Conservation (phyloP, 305 asterid genomes). For the Solanum chacoense region DNA sequence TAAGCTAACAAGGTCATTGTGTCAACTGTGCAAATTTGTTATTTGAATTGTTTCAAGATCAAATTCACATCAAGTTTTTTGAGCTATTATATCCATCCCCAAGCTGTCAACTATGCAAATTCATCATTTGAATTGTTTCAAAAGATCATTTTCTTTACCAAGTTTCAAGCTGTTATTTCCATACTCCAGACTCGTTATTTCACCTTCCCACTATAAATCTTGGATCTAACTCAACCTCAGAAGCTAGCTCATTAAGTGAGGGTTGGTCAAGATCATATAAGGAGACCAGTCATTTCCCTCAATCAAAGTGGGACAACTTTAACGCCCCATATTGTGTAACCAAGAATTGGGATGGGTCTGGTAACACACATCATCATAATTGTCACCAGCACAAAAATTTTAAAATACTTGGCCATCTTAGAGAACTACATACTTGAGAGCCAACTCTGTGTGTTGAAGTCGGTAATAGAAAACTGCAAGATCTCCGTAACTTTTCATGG, state of each 20-base stretch:
- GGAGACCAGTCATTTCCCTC: background rate
- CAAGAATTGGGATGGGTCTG: background rate
- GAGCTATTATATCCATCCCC: background rate
- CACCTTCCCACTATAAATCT: background rate
- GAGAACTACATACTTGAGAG: conserved; percentile 67
- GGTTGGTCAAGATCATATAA: background rate
- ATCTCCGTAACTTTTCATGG: conserved; percentile 97
- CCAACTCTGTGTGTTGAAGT: conserved; percentile 94
- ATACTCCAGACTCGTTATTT: background rate
- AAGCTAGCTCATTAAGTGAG: background rate
- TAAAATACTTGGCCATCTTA: conserved; percentile 4
- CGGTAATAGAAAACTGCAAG: conserved; percentile 98
- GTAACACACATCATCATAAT: background rate
- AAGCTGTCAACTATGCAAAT: background rate
- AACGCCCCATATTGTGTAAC: background rate
- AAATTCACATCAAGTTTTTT: background rate
- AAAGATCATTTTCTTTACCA: background rate
- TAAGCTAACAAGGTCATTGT: background rate
- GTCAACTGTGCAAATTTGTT: background rate
- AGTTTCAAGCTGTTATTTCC: background rate
- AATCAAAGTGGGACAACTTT: background rate
- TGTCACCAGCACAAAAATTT: background rate
- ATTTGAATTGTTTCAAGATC: background rate
- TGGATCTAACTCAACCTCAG: background rate
- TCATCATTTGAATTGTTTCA: background rate